A percentile compares a stretch with the other conserved stretches of the same genome.
Evolutionary conservation across 108 stramenopile species (phyloP).

Genomic region (Pseudonitzschia pungens): DNA sequence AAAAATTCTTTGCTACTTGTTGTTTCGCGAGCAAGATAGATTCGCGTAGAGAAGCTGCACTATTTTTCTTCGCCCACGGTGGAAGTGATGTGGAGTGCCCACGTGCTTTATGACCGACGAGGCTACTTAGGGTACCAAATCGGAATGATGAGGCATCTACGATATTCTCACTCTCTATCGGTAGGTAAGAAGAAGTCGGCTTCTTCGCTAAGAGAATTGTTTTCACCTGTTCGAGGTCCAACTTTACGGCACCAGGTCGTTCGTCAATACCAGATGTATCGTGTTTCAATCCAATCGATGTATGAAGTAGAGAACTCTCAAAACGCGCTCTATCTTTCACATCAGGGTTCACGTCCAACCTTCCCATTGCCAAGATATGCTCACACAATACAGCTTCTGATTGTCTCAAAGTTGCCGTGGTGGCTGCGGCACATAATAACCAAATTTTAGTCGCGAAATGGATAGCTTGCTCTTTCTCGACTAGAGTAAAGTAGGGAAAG

Average conservation of each 20-base stretch:
- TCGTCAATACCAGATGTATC: conserved; percentile 56
- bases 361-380: conserved; percentile 92
- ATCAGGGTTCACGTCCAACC: conserved; percentile 90
- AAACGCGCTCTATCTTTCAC: conserved; percentile 94
- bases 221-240: conserved; percentile 50
- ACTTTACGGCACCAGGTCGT: conserved; percentile 8
- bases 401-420: conserved; percentile 3
- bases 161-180: conserved; percentile 50
- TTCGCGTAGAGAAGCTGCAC: conserved; percentile 80
- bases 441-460: conserved; percentile 91
- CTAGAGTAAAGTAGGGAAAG: conserved; percentile 63
- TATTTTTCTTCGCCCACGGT: conserved; percentile 82
- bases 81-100: conserved; percentile 79
- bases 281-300: conserved; percentile 50
- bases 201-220: conserved; percentile 53
- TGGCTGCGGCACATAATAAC: conserved; percentile 22
- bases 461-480: conserved; percentile 89
- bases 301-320: conserved; percentile 77
- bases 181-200: conserved; percentile 63
- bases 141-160: conserved; percentile 52
- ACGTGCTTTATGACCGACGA: conserved; percentile 67
- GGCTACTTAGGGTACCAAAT: conserved; percentile 84
- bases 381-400: conserved; percentile 67
- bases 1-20: conserved; percentile 22
- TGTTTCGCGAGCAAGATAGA: conserved; percentile 32